These are phyloP conservation scores for Podospora pseudocomata DNA, from an alignment of 495 filamentous ascomycete species.

Conservation along the genomic window DNA sequence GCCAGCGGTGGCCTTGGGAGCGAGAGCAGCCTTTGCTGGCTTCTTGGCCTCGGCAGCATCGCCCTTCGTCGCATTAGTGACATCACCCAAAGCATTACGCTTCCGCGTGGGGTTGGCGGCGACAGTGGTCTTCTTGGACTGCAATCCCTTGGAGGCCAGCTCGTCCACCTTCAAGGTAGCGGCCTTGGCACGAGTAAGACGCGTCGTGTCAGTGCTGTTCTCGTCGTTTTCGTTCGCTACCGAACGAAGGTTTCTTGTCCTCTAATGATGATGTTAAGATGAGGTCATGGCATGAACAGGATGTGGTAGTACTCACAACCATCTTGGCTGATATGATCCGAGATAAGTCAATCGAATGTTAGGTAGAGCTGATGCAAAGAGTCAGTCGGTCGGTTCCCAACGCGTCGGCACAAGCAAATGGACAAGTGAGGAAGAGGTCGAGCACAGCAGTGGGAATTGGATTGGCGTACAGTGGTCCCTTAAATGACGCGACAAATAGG, in stretches of 20 bases:
- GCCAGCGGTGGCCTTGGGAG: slow-evolving; percentile 76
- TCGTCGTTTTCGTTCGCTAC: slow-evolving; percentile 92
- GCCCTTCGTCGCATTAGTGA: slow-evolving; percentile 87
- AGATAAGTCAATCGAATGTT: slow-evolving; percentile 19
- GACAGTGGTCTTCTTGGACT: slow-evolving; percentile 65
- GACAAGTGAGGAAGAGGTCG: background rate
- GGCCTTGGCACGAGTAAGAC: slow-evolving; percentile 89
- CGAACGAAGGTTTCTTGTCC: slow-evolving; percentile 47
- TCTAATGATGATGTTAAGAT: slow-evolving; percentile 11
- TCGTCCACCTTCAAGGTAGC: slow-evolving; percentile 63
- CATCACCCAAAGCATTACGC: slow-evolving; percentile 81
- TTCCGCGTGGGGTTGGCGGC: slow-evolving; percentile 53
- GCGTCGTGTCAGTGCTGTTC: slow-evolving; percentile 64
- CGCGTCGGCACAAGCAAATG: slow-evolving; percentile 4
- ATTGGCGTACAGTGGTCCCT: background rate
- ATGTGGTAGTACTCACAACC: slow-evolving; percentile 43
- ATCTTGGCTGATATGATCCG: slow-evolving; percentile 33
- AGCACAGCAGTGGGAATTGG: background rate
- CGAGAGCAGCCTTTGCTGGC: slow-evolving; percentile 57
- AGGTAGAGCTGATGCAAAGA: slow-evolving; percentile 12
- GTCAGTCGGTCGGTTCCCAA: slow-evolving; percentile 6
- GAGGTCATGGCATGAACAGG: background rate
- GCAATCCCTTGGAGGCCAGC: slow-evolving; percentile 61
- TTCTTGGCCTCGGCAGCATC: slow-evolving; percentile 74
- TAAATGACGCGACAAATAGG: slow-evolving; percentile 8